Evolutionary conservation across 805 yeast species (phyloP).

Genomic region (Lipomyces japonicus): DNA sequence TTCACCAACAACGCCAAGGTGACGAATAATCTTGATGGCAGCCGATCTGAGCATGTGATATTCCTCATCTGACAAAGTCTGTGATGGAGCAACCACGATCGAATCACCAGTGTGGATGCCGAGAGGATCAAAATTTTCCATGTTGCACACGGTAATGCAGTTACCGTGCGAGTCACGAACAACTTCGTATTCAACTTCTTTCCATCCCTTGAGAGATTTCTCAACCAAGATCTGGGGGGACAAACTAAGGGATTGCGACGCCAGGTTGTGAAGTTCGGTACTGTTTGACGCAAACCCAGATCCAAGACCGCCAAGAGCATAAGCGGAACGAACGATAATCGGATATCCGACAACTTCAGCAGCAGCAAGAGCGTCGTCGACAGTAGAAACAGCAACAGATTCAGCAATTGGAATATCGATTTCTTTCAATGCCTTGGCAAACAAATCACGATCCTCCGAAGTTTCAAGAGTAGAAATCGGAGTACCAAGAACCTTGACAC

Average conservation of each 20-base stretch:
- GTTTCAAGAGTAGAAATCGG: slow-evolving; percentile 95
- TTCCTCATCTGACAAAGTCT: slow-evolving; percentile 93
- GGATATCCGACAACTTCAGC: slow-evolving; percentile 90
- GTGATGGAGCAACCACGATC: slow-evolving; percentile 97
- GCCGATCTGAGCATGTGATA: slow-evolving; percentile 97
- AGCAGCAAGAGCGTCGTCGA: slow-evolving; percentile 90
- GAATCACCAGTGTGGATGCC: slow-evolving; percentile 99
- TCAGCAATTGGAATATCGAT: slow-evolving; percentile 95
- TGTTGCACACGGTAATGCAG: slow-evolving; percentile 98
- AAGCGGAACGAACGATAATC: slow-evolving; percentile 94
- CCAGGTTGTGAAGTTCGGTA: slow-evolving; percentile 77
- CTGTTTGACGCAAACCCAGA: slow-evolving; percentile 91
- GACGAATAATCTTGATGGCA: slow-evolving; percentile 95
- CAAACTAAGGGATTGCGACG: slow-evolving; percentile 81
- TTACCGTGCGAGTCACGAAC: slow-evolving; percentile 94
- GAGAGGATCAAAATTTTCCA: slow-evolving; percentile 98
- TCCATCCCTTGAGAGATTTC: slow-evolving; percentile 93
- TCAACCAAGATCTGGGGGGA: slow-evolving; percentile 96
- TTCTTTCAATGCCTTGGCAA: slow-evolving; percentile 91
- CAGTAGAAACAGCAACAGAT: slow-evolving; percentile 89
- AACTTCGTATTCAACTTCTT: slow-evolving; percentile 97
- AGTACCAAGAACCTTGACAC: slow-evolving; percentile 93
- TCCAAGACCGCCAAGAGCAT: slow-evolving; percentile 95
- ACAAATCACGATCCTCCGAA: slow-evolving; percentile 95
- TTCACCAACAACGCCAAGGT: slow-evolving; percentile 97